phyloP scores from a whole-genome alignment of 305 asterid genomes.

The Stenogyne calaminthoides region DNA sequence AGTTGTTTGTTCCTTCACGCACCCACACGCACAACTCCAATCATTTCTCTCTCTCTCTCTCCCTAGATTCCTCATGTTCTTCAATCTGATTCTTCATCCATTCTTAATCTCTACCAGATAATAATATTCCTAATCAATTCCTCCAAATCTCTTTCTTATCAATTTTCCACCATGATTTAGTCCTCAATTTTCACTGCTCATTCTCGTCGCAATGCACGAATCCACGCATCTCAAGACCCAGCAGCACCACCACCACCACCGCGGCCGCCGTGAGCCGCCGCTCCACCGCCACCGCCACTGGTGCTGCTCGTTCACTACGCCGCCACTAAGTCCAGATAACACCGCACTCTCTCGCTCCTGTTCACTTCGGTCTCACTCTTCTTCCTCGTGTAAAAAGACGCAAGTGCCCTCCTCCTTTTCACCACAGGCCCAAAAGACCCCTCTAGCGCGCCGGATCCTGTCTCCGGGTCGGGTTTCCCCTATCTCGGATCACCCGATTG shows the following conservation, averaged over 20 bases:
- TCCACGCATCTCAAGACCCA: slow-evolving; percentile 23
- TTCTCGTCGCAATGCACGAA: slow-evolving; percentile 39
- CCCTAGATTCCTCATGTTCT: slow-evolving; percentile 7
- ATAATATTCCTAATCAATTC: slow-evolving; percentile 8
- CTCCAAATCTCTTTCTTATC: background rate
- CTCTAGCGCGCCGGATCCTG: slow-evolving; percentile 75
- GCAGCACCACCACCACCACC: slow-evolving; percentile 6
- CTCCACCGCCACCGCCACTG: slow-evolving; percentile 70
- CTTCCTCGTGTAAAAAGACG: slow-evolving; percentile 44
- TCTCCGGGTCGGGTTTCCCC: slow-evolving; percentile 99
- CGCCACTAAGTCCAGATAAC: slow-evolving; percentile 80
- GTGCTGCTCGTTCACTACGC: slow-evolving; percentile 83
- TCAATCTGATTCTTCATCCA: background rate
- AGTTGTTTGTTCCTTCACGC: background rate
- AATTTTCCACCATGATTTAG: slow-evolving; percentile 21
- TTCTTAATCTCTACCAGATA: background rate
- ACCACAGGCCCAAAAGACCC: slow-evolving; percentile 53
- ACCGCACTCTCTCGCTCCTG: slow-evolving; percentile 37
- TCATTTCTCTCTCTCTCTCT: slow-evolving; percentile 9
- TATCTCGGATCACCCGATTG: slow-evolving; percentile 58
- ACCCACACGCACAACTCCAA: slow-evolving; percentile 12
- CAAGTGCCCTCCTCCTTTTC: slow-evolving; percentile 55
- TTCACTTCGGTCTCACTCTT: slow-evolving; percentile 37
- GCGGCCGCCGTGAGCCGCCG: slow-evolving; percentile 48
- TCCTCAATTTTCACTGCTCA: background rate